Conservation (phyloP, 192 early-diverging fungal species). For the Linnemannia exigua region DNA sequence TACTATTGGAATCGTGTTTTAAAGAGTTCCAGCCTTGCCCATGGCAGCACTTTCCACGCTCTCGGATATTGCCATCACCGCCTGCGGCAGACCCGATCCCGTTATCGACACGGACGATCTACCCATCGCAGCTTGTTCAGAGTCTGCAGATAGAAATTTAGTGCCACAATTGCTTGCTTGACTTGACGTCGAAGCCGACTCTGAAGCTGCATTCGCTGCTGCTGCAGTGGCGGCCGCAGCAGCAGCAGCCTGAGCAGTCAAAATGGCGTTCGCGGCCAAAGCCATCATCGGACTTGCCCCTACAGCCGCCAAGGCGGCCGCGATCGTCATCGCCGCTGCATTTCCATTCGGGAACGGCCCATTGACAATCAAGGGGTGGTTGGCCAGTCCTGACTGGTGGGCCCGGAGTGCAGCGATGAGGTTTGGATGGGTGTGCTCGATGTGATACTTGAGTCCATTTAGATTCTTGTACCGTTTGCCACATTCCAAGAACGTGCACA, state of each 20-base stretch:
- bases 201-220: neutral
- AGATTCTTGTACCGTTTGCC: conserved; percentile 83
- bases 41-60: neutral
- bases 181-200: neutral
- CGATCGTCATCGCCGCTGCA: conserved; percentile 37
- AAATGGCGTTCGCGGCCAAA: conserved; percentile 25
- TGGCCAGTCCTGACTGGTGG: conserved; percentile 41
- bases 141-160: neutral
- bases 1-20: neutral
- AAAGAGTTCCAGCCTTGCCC: neutral
- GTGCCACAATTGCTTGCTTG: neutral
- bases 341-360: neutral
- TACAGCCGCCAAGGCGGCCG: conserved; percentile 24
- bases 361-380: conserved; percentile 17
- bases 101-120: neutral
- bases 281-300: conserved; percentile 35
- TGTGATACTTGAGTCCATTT: conserved; percentile 84
- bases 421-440: conserved; percentile 81
- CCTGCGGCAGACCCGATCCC: neutral
- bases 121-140: neutral
- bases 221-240: neutral
- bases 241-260: conserved; percentile 26
- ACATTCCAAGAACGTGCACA: conserved; percentile 80
- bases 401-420: conserved; percentile 34
- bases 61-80: neutral